Percentiles rank a stretch among this genome's conserved stretches.
phyloP scores from a whole-genome alignment of 805 yeast genomes.

The Pichia exigua region DNA sequence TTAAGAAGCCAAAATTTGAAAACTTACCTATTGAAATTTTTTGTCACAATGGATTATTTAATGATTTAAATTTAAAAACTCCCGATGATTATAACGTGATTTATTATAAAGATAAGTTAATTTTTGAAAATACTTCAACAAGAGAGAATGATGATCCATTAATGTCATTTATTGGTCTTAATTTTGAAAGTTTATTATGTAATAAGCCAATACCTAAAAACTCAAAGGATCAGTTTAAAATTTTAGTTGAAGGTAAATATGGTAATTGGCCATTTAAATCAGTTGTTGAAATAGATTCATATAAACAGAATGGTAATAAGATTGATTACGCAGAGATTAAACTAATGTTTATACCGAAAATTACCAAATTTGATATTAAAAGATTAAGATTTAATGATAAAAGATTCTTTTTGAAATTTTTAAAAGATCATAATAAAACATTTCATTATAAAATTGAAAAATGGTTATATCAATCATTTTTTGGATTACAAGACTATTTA shows the following conservation, averaged over 20 bases:
- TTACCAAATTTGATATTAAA: neutral
- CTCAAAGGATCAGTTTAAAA: slow-evolving; percentile 9
- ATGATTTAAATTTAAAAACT: slow-evolving; percentile 2
- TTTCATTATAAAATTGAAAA: slow-evolving; percentile 4
- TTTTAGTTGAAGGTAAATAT: slow-evolving; percentile 4
- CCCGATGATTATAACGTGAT: slow-evolving; percentile 7
- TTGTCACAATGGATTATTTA: slow-evolving; percentile 12
- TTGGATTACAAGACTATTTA: slow-evolving; percentile 9
- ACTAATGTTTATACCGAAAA: slow-evolving; percentile 6
- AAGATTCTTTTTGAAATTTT: neutral
- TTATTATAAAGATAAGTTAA: slow-evolving; percentile 7
- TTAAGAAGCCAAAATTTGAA: neutral
- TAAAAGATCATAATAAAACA: neutral
- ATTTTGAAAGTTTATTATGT: slow-evolving; percentile 11
- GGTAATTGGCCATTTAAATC: slow-evolving; percentile 11
- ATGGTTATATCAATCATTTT: slow-evolving; percentile 12
- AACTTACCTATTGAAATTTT: slow-evolving; percentile 1
- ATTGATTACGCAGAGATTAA: slow-evolving; percentile 3
- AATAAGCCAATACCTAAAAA: slow-evolving; percentile 4
- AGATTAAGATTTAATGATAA: neutral
- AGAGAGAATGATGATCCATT: slow-evolving; percentile 5
- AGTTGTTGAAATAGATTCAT: slow-evolving; percentile 13
- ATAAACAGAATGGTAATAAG: neutral
- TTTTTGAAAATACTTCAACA: slow-evolving; percentile 7
- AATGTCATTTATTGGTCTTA: slow-evolving; percentile 11